Base-by-base conservation (phyloP, 305 asterid species). In the Rubia peregrina region DNA sequence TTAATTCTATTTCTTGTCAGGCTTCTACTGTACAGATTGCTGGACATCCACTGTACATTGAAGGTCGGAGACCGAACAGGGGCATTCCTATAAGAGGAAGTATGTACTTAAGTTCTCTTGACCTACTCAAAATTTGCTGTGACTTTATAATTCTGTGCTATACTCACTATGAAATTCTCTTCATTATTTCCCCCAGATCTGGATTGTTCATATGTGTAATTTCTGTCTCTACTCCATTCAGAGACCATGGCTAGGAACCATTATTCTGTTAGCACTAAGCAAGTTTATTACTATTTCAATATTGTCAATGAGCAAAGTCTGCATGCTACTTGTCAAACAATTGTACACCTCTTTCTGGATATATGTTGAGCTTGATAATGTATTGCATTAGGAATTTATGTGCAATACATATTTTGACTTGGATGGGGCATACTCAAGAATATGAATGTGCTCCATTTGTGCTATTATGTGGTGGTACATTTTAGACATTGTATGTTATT, bases 61-160 rank as follows among this genome's bases (percentile, higher is more conserved):
- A 92, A 90, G 98, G 96, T 62, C 84, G 98, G 73, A 83, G 96
- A 85, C 96, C 98, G 6, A 90, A 84, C 84, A 83, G 96, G 80
- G 82, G 84, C 78, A 83, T 74, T 71, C 70, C 83, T 33, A 70
- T 78, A 74, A 88, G 95, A 59, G 98, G 96, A 85, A 90, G 98
- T 92, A 88, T 6, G 96, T 81, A 38, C 62, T 53, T 49, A 9
- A 10, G 30, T 66, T 19, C 64, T 71, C 14, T 62, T 57, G 63
- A n/a, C 38, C 64, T 30, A 21, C 14, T 61, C 22, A 74, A 60
- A 24, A 40, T 73, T 48, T 59, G 4, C 17, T 12, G 14, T 9
- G 5, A 12, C 11, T 56, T 1, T 0, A 38, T 8, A 26, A 48
- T 41, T 49, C 22, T 30, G 61, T 44, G 42, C 46, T 0, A 51